These are phyloP conservation scores for Microcyclospora tardicrescens DNA, from an alignment of 2,329 filamentous ascomycete genomes.

Conservation along the genomic window DNA sequence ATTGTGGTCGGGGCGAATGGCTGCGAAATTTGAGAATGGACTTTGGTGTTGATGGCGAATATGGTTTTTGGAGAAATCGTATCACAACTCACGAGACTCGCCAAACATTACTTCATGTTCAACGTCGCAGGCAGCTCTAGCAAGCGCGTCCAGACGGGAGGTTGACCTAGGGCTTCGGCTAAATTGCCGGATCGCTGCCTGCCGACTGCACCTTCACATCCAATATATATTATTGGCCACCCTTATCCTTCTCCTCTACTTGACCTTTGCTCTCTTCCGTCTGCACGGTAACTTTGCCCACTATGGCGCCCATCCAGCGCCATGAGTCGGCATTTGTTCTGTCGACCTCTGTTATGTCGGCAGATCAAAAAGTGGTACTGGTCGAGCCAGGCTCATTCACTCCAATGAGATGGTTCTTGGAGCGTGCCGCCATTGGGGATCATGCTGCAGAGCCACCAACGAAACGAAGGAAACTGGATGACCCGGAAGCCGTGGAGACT, in stretches of 20 bases:
- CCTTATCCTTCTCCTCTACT: not conserved
- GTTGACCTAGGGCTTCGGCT: not conserved
- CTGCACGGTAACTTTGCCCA: not conserved
- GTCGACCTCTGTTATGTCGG: slow-evolving; percentile 14
- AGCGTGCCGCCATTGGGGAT: slow-evolving; percentile 8
- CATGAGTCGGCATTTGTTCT: slow-evolving; percentile 14
- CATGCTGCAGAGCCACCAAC: slow-evolving; percentile 10
- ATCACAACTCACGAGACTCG: too few relatives aligned
- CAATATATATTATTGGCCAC: not conserved
- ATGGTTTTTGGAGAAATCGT: too few relatives aligned
- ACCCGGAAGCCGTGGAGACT: not conserved
- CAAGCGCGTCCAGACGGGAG: too few relatives aligned
- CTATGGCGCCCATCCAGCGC: slow-evolving; percentile 6
- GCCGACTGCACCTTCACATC: not conserved
- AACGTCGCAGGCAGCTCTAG: too few relatives aligned
- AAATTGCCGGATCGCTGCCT: not conserved
- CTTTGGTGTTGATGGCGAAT: too few relatives aligned
- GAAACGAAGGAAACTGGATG: slow-evolving; percentile 12
- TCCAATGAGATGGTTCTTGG: slow-evolving; percentile 20
- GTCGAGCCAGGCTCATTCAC: slow-evolving; percentile 21
- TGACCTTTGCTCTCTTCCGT: not conserved
- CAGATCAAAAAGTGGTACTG: slow-evolving; percentile 15
- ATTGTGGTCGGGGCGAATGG: too few relatives aligned
- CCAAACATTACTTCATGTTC: too few relatives aligned
- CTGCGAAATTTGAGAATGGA: too few relatives aligned